Base-by-base conservation (phyloP, 306 rosid species). In the Senna tora region DNA sequence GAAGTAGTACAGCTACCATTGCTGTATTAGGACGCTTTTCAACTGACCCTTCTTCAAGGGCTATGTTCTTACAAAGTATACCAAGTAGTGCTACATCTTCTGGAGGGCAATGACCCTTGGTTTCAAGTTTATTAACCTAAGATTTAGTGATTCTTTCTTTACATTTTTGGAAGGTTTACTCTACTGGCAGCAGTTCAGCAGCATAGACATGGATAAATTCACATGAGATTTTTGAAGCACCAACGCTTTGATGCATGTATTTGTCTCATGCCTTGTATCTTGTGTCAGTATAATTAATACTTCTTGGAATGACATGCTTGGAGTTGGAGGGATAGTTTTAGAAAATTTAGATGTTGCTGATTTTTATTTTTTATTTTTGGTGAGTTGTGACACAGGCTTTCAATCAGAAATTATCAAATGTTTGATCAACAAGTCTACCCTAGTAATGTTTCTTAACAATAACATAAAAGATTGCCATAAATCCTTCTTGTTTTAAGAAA, bases 1-100 rank as follows among this genome's bases (percentile, higher is more conserved):
- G 97, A 81, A 86, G 99, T 73, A 89, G 80, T 55, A 95, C 99
- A 2, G 93, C 99, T 22, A 95, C 99, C 2, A 84, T 95, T 9
- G 99, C 97, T 10, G 83, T 77, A 30, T 73, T 95, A 64, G 99
- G 99, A 69, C 81, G 67, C 5, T 95, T 86, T 78, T 84, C 92
- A 7, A 82, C 96, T 0, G 88, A 91, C 53, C 50, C 85, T 16
- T 36, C 79, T 12, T 71, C 78, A 14, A 88, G 96, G 82, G 84
- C 90, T 32, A 67, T 52, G 71, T 95, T 95, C 75, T 87, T 95
- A 88, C 88, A 89, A 87, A 65, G 87, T 74, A 87, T 95, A 76
- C 91, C 97, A 21, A 73, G 78, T 46, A 21, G 80, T 61, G 72
- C 84, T 16, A 64, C 74, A n/a, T 58, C 73, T 36, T 36, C 39